A percentile compares a stretch with the other conserved stretches of the same genome.
These are phyloP conservation scores for Castanopsis chinensis DNA, from an alignment of 306 rosid genomes.

Conservation along the genomic window DNA sequence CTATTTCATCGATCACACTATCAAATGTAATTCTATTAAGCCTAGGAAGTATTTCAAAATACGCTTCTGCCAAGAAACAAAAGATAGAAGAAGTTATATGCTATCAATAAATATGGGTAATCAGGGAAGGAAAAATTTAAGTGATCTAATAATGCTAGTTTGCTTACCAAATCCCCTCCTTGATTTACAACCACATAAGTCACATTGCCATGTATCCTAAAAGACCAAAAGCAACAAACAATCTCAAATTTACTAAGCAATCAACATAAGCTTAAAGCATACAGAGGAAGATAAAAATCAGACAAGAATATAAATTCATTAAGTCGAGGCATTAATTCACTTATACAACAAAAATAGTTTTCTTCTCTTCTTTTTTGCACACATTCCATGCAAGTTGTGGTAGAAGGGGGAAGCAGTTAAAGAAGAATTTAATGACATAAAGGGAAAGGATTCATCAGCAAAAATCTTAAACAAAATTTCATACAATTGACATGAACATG, in stretches of 20 bases:
- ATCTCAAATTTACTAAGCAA: too few species aligned
- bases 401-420: neutral
- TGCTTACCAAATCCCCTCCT: conserved; percentile 43
- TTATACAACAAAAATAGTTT: neutral
- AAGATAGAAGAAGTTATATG: neutral
- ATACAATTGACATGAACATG: neutral
- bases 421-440: neutral
- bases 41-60: conserved; percentile 42
- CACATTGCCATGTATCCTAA: conserved; percentile 41
- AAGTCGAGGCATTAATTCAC: neutral
- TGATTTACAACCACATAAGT: conserved; percentile 25
- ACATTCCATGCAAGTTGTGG: too few species aligned
- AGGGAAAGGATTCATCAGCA: too few species aligned
- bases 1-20: conserved; percentile 36
- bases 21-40: conserved; percentile 36
- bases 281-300: neutral
- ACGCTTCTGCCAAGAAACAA: conserved; percentile 33
- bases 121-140: neutral
- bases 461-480: neutral
- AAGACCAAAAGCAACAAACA: neutral
- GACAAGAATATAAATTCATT: neutral
- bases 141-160: neutral
- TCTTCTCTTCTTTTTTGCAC: neutral
- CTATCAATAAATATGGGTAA: neutral
- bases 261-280: too few species aligned